Base-by-base conservation (phyloP, 306 rosid genomes). In the Chamaecrista fasciculata region DNA sequence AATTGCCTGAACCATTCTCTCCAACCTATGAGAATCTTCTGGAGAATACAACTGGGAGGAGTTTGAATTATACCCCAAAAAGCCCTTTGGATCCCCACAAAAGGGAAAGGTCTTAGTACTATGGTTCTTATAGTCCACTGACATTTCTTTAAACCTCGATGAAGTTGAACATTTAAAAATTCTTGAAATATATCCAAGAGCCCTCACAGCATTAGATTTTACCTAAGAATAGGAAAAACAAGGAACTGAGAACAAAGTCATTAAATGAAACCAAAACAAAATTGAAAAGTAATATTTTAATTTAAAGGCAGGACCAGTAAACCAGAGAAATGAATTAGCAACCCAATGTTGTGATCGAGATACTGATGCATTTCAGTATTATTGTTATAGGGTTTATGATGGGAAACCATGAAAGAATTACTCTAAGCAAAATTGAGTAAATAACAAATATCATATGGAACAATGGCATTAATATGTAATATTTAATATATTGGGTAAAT, bases 121-220 rank as follows among this genome's bases (percentile, higher is more conserved):
- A 24, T 37, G 57, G 71, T 57, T 70, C 20, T 33, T 67, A 64
- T 65, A 55, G 73, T 70, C 75, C 42, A n/a, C 47, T 52, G 48
- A 73, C 42, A 23, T 77, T 14, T 81, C 82, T 63, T 31, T 66
- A 70, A 51, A 47, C 63, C 77, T 78, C 55, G 89, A 47, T 62
- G 14, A 47, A 57, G 62, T 47, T 51, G 84, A 50, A 70, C 81
- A 91, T 71, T 73, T 86, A 59, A 90, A 66, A 83, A 85, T 86
- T 78, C 93, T 87, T 71, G 99, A 84, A 75, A 91, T 90, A 83
- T 86, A 90, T 76, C 99, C 99, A 49, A 94, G 95, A 71, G 99
- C 99, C 85, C 99, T 82, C 66, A 91, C 99, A 64, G 96, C 99
- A 85, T 94, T 94, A 82, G 99, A 86, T 85, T 91, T 94, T 72